Evolutionary conservation across 306 rosid species (phyloP).

Genomic region (Quercus robur): DNA sequence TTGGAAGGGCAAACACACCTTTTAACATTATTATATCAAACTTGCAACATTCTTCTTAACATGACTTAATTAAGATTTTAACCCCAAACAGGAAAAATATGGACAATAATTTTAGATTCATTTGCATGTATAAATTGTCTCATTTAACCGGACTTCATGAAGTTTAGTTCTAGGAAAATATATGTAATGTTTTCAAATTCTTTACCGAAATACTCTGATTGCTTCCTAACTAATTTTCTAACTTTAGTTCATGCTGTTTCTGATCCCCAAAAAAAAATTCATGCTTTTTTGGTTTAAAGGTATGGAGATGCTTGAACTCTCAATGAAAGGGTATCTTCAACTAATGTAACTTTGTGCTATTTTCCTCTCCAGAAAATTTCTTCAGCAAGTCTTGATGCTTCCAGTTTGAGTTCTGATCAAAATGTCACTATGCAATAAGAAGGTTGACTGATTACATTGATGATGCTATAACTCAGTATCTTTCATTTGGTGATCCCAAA

Average conservation of each 20-base stretch:
- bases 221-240: not conserved
- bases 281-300: not conserved
- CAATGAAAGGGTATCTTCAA: not conserved
- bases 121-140: not conserved
- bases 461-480: conserved; percentile 52
- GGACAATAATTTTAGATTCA: not conserved
- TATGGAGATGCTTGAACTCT: not conserved
- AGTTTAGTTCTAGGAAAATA: not conserved
- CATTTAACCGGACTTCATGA: not conserved
- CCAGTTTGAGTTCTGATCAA: conserved; percentile 23
- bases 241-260: not conserved
- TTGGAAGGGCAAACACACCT: no score
- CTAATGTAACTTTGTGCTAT: not conserved
- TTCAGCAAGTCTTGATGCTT: conserved; percentile 17
- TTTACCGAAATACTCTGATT: not conserved
- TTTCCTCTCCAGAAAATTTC: conserved; percentile 52
- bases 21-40: no score
- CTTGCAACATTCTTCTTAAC: not conserved
- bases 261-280: no score
- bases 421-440: conserved; percentile 30
- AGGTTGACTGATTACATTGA: conserved; percentile 43
- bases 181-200: not conserved
- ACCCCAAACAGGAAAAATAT: not conserved
- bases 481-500: conserved; percentile 47
- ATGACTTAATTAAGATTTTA: not conserved